Evolutionary conservation across 768 basidiomycete genomes (phyloP).

Genomic region (Lactarius deliciosus): DNA sequence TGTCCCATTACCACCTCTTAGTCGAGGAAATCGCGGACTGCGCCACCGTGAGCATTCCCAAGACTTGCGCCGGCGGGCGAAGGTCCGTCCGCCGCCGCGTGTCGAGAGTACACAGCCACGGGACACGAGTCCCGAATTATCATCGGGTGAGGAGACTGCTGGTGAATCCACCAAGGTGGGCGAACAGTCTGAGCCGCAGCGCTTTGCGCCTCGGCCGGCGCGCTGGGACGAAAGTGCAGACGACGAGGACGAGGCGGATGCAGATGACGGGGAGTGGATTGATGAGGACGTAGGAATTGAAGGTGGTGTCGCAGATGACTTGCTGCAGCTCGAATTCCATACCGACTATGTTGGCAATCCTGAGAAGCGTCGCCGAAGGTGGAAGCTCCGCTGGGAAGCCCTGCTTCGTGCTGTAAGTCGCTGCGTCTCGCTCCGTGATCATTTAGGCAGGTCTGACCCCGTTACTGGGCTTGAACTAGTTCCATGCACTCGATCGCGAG

Average conservation of each 20-base stretch:
- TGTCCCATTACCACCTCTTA: slow-evolving; percentile 51
- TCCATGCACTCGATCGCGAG: slow-evolving; percentile 75
- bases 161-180: slow-evolving; percentile 52
- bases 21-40: slow-evolving; percentile 46
- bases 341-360: slow-evolving; percentile 64
- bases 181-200: slow-evolving; percentile 30
- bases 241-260: slow-evolving; percentile 36
- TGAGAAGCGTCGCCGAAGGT: slow-evolving; percentile 66
- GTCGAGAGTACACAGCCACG: slow-evolving; percentile 83
- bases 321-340: slow-evolving; percentile 75
- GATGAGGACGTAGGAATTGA: slow-evolving; percentile 76
- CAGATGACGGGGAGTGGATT: slow-evolving; percentile 39
- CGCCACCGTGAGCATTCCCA: slow-evolving; percentile 46
- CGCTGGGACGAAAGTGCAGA: slow-evolving; percentile 44
- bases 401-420: slow-evolving; percentile 62
- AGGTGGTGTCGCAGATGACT: slow-evolving; percentile 65
- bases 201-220: slow-evolving; percentile 24
- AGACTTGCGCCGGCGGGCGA: slow-evolving; percentile 36
- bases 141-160: slow-evolving; percentile 76
- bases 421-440: slow-evolving; percentile 16
- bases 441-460: slow-evolving; percentile 39
- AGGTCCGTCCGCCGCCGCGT: slow-evolving; percentile 66
- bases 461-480: slow-evolving; percentile 43
- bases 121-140: slow-evolving; percentile 77
- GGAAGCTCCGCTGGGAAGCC: slow-evolving; percentile 76